Evolutionary conservation across 2,329 filamentous ascomycete species (phyloP).

Genomic region (Fusarium udum): DNA sequence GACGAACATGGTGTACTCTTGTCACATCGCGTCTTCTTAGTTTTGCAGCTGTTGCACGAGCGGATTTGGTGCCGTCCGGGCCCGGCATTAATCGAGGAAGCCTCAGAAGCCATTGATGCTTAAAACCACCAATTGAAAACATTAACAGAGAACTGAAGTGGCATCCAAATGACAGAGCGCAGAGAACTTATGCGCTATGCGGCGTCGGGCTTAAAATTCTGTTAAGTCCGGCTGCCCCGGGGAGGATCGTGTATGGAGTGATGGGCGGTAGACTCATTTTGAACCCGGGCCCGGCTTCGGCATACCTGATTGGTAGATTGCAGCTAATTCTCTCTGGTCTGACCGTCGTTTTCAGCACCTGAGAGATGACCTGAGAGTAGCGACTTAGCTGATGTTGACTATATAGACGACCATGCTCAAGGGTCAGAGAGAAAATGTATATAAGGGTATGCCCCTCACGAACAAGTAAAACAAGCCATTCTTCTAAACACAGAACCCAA

Average conservation of each 20-base stretch:
- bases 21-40: slow-evolving; percentile 9
- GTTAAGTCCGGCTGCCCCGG: neutral
- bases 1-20: neutral
- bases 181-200: neutral
- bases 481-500: rapidly evolving
- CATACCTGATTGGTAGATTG: rapidly evolving
- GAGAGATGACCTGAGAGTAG: neutral
- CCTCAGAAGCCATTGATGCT: neutral
- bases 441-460: neutral
- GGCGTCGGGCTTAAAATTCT: neutral
- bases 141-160: neutral
- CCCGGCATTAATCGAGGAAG: neutral
- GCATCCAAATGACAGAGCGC: rapidly evolving
- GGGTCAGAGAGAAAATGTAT: neutral
- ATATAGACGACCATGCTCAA: no score
- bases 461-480: rapidly evolving
- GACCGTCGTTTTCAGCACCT: neutral
- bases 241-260: rapidly evolving
- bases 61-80: neutral
- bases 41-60: neutral
- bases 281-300: neutral
- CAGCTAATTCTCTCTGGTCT: rapidly evolving
- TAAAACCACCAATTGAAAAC: rapidly evolving
- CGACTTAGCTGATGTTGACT: neutral
- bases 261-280: neutral